phyloP scores from a whole-genome alignment of 2,329 filamentous ascomycete genomes.

The Ramichloridium luteum region DNA sequence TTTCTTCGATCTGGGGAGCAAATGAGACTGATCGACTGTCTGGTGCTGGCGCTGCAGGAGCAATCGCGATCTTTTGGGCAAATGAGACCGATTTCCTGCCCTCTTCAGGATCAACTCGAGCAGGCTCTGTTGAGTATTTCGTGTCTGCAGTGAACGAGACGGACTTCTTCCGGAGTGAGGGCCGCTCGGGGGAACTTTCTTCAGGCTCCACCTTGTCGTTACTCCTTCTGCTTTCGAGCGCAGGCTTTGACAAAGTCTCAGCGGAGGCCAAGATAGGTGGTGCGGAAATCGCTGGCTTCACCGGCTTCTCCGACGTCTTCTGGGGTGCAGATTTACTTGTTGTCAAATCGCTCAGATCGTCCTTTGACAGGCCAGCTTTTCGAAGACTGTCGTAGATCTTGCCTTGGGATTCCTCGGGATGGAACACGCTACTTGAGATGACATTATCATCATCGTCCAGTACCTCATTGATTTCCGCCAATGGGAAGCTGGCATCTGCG shows the following conservation, averaged over 20 bases:
- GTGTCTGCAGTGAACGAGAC: constrained; percentile 54
- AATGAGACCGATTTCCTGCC: constrained; percentile 25
- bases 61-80: constrained; percentile 25
- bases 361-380: constrained; percentile 54
- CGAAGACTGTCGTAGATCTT: constrained; percentile 60
- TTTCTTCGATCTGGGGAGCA: constrained; percentile 22
- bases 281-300: constrained; percentile 9
- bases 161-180: constrained; percentile 35
- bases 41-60: constrained; percentile 23
- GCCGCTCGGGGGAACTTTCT: constrained; percentile 10
- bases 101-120: constrained; percentile 21
- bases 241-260: constrained; percentile 3
- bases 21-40: constrained; percentile 23
- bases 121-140: constrained; percentile 33
- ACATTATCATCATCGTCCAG: constrained; percentile 85
- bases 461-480: constrained; percentile 86
- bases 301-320: constrained; percentile 6
- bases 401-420: constrained; percentile 54
- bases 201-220: constrained; percentile 2
- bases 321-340: not conserved
- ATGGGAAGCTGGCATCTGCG: constrained; percentile 56
- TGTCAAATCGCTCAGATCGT: constrained; percentile 11
- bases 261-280: constrained; percentile 1
- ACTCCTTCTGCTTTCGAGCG: not conserved
- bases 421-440: constrained; percentile 40